These are phyloP conservation scores for Byssoonygena ceratinophila DNA, from an alignment of 2,329 filamentous ascomycete genomes.

Conservation along the genomic window DNA sequence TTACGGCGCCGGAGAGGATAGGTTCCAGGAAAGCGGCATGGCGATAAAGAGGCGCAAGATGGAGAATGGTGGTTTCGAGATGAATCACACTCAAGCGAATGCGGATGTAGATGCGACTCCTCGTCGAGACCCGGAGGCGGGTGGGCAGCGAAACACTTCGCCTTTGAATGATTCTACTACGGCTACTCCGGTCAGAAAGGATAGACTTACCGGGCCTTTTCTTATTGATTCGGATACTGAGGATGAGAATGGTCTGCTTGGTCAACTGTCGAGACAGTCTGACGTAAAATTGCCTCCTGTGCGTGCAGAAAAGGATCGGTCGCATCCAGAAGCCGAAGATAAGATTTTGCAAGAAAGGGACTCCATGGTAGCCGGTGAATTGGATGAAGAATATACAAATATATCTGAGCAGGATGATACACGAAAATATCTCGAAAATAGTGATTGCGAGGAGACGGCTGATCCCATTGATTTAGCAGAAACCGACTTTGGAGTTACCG, in stretches of 20 bases:
- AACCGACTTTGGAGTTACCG: not conserved
- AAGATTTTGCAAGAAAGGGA: not conserved
- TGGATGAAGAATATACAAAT: slow-evolving; percentile 17
- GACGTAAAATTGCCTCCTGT: slow-evolving; percentile 21
- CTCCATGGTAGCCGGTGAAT: not conserved
- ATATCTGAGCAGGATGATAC: slow-evolving; percentile 13
- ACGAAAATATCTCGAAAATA: slow-evolving; percentile 21
- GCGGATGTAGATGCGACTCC: not conserved
- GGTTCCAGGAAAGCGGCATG: slow-evolving; percentile 27
- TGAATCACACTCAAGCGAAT: not conserved
- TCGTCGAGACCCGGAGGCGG: not conserved
- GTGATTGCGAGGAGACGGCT: slow-evolving; percentile 29
- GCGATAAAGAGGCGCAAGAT: slow-evolving; percentile 29
- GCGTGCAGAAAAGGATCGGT: not conserved
- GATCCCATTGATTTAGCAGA: slow-evolving; percentile 16
- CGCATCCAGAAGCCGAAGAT: not conserved
- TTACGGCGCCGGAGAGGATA: slow-evolving; percentile 17
- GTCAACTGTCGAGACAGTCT: slow-evolving; percentile 46
- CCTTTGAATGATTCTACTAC: not conserved
- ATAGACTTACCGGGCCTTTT: slow-evolving; percentile 28
- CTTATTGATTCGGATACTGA: slow-evolving; percentile 46
- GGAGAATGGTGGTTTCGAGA: not conserved
- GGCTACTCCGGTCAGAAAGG: not conserved
- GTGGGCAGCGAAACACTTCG: not conserved
- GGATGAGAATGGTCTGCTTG: slow-evolving; percentile 42